Evolutionary conservation across 1,139 yeast genomes (phyloP).

Genomic region (Eremothecium sinecaudum): DNA sequence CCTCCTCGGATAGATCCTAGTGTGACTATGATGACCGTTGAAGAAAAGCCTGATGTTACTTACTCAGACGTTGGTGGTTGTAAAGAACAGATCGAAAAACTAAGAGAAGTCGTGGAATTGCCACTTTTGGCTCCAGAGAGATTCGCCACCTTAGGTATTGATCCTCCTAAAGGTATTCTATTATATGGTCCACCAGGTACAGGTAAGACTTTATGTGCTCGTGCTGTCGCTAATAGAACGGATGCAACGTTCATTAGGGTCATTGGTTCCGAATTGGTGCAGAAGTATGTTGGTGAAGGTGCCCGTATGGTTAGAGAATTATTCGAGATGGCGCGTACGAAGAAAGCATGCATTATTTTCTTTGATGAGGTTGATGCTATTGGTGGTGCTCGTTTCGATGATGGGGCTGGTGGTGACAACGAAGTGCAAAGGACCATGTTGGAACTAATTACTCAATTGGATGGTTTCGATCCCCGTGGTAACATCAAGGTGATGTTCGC

Average conservation of each 20-base stretch:
- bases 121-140: conserved; percentile 93
- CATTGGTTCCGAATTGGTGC: conserved; percentile 95
- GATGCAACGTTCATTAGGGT: conserved; percentile 97
- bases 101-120: conserved; percentile 93
- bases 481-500: conserved; percentile 99
- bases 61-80: conserved; percentile 95
- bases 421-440: conserved; percentile 99
- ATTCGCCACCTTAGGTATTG: conserved; percentile 91
- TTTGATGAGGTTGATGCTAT: conserved; percentile 98
- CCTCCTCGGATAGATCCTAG: conserved; percentile 97
- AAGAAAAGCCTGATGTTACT: conserved; percentile 91
- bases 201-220: conserved; percentile 93
- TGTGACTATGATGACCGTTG: conserved; percentile 99
- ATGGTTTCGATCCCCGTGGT: conserved; percentile 97
- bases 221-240: conserved; percentile 97
- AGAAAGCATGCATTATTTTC: conserved; percentile 86
- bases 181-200: conserved; percentile 98
- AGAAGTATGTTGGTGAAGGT: conserved; percentile 98
- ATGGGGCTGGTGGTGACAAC: conserved; percentile 98
- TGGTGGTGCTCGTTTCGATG: conserved; percentile 98
- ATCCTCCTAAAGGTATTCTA: conserved; percentile 95
- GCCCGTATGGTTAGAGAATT: conserved; percentile 98
- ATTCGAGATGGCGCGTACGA: conserved; percentile 97
- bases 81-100: conserved; percentile 93
- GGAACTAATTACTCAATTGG: conserved; percentile 92